These are phyloP conservation scores for Casuarina equisetifolia DNA, from an alignment of 306 rosid genomes.

Conservation along the genomic window DNA sequence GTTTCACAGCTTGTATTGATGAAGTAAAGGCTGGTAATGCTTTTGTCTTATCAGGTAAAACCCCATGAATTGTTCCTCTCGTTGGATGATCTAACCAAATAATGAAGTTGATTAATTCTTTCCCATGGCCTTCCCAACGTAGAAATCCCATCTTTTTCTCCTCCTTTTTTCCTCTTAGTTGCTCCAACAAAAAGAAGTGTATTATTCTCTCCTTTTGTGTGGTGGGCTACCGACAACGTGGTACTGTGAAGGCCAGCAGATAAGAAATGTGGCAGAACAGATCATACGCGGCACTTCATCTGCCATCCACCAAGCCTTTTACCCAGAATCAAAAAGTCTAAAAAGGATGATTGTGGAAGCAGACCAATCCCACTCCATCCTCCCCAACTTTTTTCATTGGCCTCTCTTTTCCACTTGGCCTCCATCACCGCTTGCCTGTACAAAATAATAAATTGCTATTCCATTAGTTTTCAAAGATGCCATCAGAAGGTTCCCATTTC, in stretches of 20 bases:
- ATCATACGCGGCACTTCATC: constrained; percentile 45
- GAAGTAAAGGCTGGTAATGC: too few relatives aligned
- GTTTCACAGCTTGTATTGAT: too few relatives aligned
- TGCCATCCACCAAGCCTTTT: constrained; percentile 32
- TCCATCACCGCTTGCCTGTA: background rate
- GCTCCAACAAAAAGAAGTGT: background rate
- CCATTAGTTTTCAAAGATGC: background rate
- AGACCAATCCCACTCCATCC: constrained; percentile 31
- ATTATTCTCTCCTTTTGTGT: constrained; percentile 5
- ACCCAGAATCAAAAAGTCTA: constrained; percentile 32
- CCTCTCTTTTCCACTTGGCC: background rate
- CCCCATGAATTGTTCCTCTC: too few relatives aligned
- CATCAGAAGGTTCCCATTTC: background rate
- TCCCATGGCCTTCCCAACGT: background rate
- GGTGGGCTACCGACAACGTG: background rate
- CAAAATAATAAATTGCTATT: background rate
- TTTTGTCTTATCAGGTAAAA: too few relatives aligned
- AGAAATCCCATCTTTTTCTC: background rate
- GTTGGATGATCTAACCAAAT: too few relatives aligned
- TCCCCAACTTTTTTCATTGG: background rate
- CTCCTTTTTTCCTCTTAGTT: background rate
- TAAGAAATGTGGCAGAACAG: background rate
- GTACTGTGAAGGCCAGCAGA: background rate
- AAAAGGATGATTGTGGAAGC: constrained; percentile 46
- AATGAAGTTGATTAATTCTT: too few relatives aligned